Percentiles rank a stretch among this genome's conserved stretches.
Evolutionary conservation across 495 filamentous ascomycete genomes (phyloP).

Genomic region (Aspergillus conjunctus): DNA sequence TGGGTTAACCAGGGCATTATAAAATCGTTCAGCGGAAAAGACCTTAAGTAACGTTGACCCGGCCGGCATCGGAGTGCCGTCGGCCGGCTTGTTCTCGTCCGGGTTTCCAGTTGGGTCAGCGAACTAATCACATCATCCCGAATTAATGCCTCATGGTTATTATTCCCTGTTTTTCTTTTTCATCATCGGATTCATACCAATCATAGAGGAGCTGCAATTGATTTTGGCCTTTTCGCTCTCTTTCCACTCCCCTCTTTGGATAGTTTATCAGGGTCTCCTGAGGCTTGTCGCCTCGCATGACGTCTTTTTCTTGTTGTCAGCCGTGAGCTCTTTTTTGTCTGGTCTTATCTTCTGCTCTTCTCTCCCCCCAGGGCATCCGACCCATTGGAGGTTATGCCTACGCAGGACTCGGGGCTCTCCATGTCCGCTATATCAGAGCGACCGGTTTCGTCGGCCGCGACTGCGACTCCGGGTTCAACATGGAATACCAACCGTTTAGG

Average conservation of each 20-base stretch:
- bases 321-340: neutral
- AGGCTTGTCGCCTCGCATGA: slow-evolving; percentile 18
- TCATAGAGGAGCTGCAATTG: neutral
- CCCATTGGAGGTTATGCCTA: slow-evolving; percentile 33
- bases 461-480: slow-evolving; percentile 22
- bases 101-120: slow-evolving; percentile 1
- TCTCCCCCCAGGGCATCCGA: neutral
- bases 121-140: slow-evolving; percentile 14
- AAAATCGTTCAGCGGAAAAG: no score
- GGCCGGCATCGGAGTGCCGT: slow-evolving; percentile 21
- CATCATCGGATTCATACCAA: neutral
- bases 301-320: slow-evolving; percentile 24
- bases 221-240: neutral
- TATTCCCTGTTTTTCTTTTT: slow-evolving; percentile 2
- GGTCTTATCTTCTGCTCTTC: neutral
- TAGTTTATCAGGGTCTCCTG: neutral
- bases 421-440: slow-evolving; percentile 33
- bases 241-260: neutral
- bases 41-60: neutral
- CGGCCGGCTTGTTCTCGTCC: slow-evolving; percentile 11
- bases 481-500: slow-evolving; percentile 82
- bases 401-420: slow-evolving; percentile 33
- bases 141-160: slow-evolving; percentile 13
- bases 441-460: slow-evolving; percentile 16
- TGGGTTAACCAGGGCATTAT: no score